Base-by-base conservation (phyloP, 305 asterid genomes). In the Vinca major region DNA sequence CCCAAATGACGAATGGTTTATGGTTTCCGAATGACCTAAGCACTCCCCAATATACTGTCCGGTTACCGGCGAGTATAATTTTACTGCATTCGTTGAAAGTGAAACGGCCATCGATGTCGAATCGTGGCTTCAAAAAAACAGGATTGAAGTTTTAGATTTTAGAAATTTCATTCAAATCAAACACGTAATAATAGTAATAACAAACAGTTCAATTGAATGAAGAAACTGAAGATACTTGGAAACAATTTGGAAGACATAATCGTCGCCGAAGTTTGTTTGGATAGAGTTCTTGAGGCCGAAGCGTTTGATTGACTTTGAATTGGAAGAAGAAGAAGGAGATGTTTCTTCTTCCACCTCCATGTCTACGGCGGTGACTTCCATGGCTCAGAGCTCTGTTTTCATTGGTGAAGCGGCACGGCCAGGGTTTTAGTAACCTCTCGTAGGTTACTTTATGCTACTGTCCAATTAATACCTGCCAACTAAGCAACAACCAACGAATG, bases 31-130 rank as follows among this genome's bases (percentile, higher is more conserved):
- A 75, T 91, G 97, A n/a, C 96, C 95, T 17, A 50, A 77, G 78
- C 86, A 85, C 55, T 93, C 96, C 17, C 96, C 96, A 7, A 85
- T 69, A 86, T 83, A 93, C 88, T 89, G 95, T 51, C 96, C 97
- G 17, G 96, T 76, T 68, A 72, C 73, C 70, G 90, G 91, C 51
- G 97, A 91, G 85, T 88, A 93, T 80, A 92, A 71, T 83, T 93
- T 89, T 77, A 91, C 89, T 26, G 84, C 89, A 74, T 87, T 89
- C 7, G 92, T 81, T 11, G 96, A 93, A 26, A 93, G 92, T 62
- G 97, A 89, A 54, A 93, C 96, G 45, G 96, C 99, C 91, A 91
- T 86, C 49, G 96, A 82, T 66, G 95, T 72, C 92, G 90, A 91
- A 77, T 93, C 96, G 60, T 83, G 83, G 79, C 99, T 93, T 77